Evolutionary conservation across 371 early-diverging fungal genomes (phyloP), one percentile per base, ranked within the genome.

Genomic region (Mortierella sp.): DNA sequence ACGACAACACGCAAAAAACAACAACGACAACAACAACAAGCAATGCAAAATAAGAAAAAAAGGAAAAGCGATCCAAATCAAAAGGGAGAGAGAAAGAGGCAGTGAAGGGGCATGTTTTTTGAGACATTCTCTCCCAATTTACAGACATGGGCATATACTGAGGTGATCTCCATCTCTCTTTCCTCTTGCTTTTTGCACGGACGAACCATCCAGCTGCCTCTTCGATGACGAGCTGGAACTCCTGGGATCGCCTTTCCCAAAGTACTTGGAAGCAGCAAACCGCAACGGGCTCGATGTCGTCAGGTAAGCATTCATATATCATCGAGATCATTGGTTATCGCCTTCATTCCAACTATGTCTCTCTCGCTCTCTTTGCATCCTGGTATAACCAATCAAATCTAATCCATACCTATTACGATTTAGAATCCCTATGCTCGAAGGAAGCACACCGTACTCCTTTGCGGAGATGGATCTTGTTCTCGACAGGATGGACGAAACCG

Each of bases 361-460:
- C 48, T 46, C 56, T 56, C 46, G 32, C n/a, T 74, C 49, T 49
- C 55, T 75, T 63, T 49, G 43, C 38, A 32, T 44, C 21, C 71
- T 43, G 74, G 14, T 27, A 41, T 38, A 35, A 38, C 48, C 29
- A 27, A 8, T 10, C 41, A 41, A 68, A 68, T 24, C 10, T 32
- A 24, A 63, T 41, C 35, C 18, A 14, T 48, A 51, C 48, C 3
- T 46, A 48, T 10, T 74, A 24, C 46, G 7, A 73, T 18, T 21
- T 73, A 88, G 95, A 65, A 79, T 93, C 51, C 96, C 96, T 2
- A 95, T 96, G 91, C 80, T 92, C 21, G 96, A 96, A 88, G 96
- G 96, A 21, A 88, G 91, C 65, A 93, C 93, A 63, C 96, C 96
- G 1, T 90, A 92, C 24, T 88, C 92, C 4, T 83, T 95, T 38